Percentiles rank a stretch among this genome's conserved stretches.
These are phyloP conservation scores for Colletotrichum tamarilloi DNA, from an alignment of 2,329 filamentous ascomycete genomes.

Conservation along the genomic window DNA sequence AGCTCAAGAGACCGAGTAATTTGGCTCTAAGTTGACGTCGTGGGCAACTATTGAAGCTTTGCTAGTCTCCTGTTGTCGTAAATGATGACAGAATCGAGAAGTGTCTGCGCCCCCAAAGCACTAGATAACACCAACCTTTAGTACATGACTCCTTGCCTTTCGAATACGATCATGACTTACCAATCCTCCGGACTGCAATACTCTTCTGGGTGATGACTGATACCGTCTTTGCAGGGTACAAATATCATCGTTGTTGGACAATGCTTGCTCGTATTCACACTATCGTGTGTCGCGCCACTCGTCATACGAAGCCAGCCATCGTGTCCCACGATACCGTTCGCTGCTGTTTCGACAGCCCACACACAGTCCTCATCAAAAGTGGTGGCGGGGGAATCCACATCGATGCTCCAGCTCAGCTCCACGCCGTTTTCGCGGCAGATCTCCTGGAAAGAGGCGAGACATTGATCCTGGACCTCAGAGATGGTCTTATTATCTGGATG, in stretches of 20 bases:
- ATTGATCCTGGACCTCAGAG: slow-evolving; percentile 37
- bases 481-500: slow-evolving; percentile 34
- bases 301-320: slow-evolving; percentile 49
- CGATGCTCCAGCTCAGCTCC: slow-evolving; percentile 68
- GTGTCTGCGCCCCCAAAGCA: slow-evolving; percentile 36
- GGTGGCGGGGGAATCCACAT: slow-evolving; percentile 71
- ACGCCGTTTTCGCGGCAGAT: slow-evolving; percentile 43
- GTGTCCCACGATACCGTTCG: slow-evolving; percentile 65
- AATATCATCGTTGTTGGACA: slow-evolving; percentile 78
- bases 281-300: slow-evolving; percentile 59
- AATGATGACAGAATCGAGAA: slow-evolving; percentile 37
- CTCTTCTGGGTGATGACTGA: slow-evolving; percentile 73
- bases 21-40: rapidly evolving
- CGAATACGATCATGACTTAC: neutral
- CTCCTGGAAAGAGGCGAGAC: slow-evolving; percentile 38
- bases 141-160: neutral
- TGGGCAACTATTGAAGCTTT: no score
- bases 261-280: slow-evolving; percentile 68
- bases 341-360: slow-evolving; percentile 69
- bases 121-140: neutral
- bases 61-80: slow-evolving; percentile 32
- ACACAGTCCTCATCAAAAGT: slow-evolving; percentile 77
- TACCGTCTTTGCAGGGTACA: slow-evolving; percentile 71
- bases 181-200: slow-evolving; percentile 71
- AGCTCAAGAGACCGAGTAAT: no score